A percentile compares a stretch with the other conserved stretches of the same genome.
phyloP scores from a whole-genome alignment of 2,329 filamentous ascomycete species.

The Lecanicillium sp. region DNA sequence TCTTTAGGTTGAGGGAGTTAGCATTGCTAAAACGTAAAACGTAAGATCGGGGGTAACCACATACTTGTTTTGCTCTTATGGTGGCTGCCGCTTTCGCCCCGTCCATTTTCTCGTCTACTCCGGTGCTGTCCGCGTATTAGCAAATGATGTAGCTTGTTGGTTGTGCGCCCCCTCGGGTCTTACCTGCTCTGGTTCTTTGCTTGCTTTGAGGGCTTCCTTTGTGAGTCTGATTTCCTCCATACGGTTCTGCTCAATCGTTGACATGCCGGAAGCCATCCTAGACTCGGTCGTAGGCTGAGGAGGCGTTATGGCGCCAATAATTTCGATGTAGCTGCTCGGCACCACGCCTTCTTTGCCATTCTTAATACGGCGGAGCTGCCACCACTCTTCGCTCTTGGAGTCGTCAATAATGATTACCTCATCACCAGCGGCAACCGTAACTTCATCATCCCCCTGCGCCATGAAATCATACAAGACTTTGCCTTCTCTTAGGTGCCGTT shows the following conservation, averaged over 20 bases:
- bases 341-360: conserved; percentile 95
- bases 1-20: conserved; percentile 40
- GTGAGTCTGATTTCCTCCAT: conserved; percentile 77
- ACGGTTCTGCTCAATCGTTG: conserved; percentile 68
- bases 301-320: conserved; percentile 59
- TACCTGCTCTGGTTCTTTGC: conserved; percentile 57
- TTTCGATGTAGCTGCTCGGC: conserved; percentile 90
- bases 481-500: conserved; percentile 68
- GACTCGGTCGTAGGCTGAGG: conserved; percentile 43
- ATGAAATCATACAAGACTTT: conserved; percentile 90
- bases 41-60: too few species aligned
- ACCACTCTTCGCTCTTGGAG: conserved; percentile 93
- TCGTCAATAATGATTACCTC: conserved; percentile 89
- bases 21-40: too few species aligned
- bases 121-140: conserved; percentile 66
- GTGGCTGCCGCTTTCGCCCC: conserved; percentile 44
- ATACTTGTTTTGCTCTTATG: conserved; percentile 64
- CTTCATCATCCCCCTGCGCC: conserved; percentile 93
- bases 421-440: conserved; percentile 82
- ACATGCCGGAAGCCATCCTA: conserved; percentile 36
- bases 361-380: conserved; percentile 85
- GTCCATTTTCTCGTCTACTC: conserved; percentile 60
- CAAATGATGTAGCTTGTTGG: conserved; percentile 57
- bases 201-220: conserved; percentile 66
- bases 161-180: conserved; percentile 75